These are phyloP conservation scores for Aspergillus niger DNA, from an alignment of 2,329 filamentous ascomycete species.

Conservation along the genomic window DNA sequence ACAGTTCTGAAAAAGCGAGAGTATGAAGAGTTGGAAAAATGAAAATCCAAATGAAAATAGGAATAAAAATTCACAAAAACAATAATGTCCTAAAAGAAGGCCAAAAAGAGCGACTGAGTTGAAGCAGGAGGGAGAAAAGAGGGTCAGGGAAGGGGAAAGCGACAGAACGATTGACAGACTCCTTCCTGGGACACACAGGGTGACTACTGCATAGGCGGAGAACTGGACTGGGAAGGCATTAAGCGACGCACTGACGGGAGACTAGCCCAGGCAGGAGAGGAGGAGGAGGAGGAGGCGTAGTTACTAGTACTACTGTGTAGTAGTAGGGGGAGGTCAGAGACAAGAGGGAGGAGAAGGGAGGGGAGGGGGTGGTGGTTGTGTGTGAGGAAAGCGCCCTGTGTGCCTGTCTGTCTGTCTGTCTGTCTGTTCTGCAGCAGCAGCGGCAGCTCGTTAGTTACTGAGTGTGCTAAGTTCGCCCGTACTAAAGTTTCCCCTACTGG, in stretches of 20 bases:
- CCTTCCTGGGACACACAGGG: slow-evolving; percentile 6
- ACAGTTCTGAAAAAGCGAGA: slow-evolving; percentile 4
- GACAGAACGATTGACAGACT: slow-evolving; percentile 2
- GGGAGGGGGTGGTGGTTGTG: too few species aligned
- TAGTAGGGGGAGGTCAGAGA: too few species aligned
- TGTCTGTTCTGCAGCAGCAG: too few species aligned
- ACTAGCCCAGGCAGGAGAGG: not conserved
- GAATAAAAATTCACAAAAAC: not conserved
- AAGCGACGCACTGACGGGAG: slow-evolving; percentile 13
- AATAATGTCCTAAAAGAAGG: slow-evolving; percentile 9
- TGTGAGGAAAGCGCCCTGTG: too few species aligned
- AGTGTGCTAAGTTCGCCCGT: too few species aligned
- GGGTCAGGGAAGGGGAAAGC: slow-evolving; percentile 14
- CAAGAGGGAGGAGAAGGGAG: too few species aligned
- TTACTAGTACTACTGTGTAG: not conserved
- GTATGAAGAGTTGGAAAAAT: slow-evolving; percentile 3
- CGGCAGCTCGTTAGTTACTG: not conserved
- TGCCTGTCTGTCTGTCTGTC: too few species aligned
- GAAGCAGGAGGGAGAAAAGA: slow-evolving; percentile 12
- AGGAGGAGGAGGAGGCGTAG: too few species aligned
- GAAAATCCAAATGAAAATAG: not conserved
- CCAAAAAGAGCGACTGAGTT: slow-evolving; percentile 17
- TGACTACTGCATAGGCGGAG: slow-evolving; percentile 1
- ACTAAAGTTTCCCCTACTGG: not conserved
- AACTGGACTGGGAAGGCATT: not conserved